These are phyloP conservation scores for Dissoconium aciculare DNA, from an alignment of 2,329 filamentous ascomycete genomes.

Conservation along the genomic window DNA sequence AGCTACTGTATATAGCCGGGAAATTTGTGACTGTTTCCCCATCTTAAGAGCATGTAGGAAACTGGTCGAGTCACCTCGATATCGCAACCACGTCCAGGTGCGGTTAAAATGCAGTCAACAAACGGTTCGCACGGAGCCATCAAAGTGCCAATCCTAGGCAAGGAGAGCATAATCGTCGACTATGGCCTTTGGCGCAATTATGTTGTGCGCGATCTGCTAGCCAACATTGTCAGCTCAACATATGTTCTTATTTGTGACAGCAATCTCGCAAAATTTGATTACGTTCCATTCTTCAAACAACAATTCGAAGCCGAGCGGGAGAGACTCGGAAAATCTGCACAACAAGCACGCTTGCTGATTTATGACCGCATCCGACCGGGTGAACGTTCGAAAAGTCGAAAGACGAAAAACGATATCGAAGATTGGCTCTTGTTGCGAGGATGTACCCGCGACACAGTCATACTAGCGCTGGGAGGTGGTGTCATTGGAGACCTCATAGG, in stretches of 20 bases:
- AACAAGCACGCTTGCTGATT: constrained; percentile 56
- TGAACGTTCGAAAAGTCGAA: constrained; percentile 82
- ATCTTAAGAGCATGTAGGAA: too few relatives aligned
- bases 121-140: constrained; percentile 28
- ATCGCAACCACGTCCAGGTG: too few relatives aligned
- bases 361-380: constrained; percentile 82
- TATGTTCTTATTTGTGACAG: constrained; percentile 96
- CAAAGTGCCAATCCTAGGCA: constrained; percentile 68
- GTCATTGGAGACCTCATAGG: constrained; percentile 98
- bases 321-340: constrained; percentile 27
- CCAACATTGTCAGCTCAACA: constrained; percentile 66
- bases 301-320: constrained; percentile 39
- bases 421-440: constrained; percentile 89
- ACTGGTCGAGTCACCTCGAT: too few relatives aligned
- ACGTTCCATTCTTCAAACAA: constrained; percentile 61
- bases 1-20: too few relatives aligned
- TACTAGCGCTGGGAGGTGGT: constrained; percentile 86
- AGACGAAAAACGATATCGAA: constrained; percentile 89
- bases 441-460: constrained; percentile 89
- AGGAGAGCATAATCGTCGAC: constrained; percentile 81
- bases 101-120: constrained; percentile 11
- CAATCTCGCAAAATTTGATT: constrained; percentile 60
- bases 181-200: constrained; percentile 78
- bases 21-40: too few relatives aligned
- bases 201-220: constrained; percentile 65